Percentiles rank a stretch among this genome's conserved stretches.
phyloP scores from a whole-genome alignment of 257 asterid species.

The Leonotis leonurus region DNA sequence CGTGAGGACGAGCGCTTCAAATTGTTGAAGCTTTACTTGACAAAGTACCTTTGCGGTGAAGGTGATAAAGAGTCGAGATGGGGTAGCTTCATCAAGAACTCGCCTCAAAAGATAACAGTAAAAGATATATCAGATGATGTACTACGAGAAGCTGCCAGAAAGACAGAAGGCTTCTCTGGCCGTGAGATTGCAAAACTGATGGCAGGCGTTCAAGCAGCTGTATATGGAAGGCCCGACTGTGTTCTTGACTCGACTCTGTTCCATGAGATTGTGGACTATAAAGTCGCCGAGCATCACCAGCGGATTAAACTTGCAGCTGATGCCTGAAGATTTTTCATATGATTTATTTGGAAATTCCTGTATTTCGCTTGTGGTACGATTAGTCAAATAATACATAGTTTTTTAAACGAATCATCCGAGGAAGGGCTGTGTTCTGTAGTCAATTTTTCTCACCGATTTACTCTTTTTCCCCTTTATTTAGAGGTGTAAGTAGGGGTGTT shows the following conservation, averaged over 20 bases:
- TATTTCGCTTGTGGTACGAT: too few species aligned
- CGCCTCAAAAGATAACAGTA: constrained; percentile 49
- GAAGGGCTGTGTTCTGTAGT: too few species aligned
- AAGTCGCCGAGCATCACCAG: constrained; percentile 81
- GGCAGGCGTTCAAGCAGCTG: constrained; percentile 93
- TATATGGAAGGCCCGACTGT: constrained; percentile 85
- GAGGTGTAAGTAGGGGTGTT: too few species aligned
- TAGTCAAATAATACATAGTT: too few species aligned
- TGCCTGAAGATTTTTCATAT: constrained; percentile 14
- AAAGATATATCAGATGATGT: constrained; percentile 61
- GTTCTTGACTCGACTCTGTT: constrained; percentile 57
- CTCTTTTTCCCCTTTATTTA: too few species aligned
- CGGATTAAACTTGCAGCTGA: constrained; percentile 61
- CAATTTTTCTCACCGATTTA: too few species aligned
- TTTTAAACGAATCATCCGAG: too few species aligned
- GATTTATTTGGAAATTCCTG: too few species aligned
- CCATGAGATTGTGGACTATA: constrained; percentile 70
- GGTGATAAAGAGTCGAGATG: constrained; percentile 39
- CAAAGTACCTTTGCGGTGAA: constrained; percentile 61
- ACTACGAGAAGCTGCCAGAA: constrained; percentile 60
- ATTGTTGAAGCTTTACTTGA: constrained; percentile 74
- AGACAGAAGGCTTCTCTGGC: constrained; percentile 81
- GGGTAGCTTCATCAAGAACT: constrained; percentile 48
- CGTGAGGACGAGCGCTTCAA: constrained; percentile 81
- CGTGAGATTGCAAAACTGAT: constrained; percentile 92